phyloP scores from a whole-genome alignment of 2,329 filamentous ascomycete genomes.

The Penicillium sp. region DNA sequence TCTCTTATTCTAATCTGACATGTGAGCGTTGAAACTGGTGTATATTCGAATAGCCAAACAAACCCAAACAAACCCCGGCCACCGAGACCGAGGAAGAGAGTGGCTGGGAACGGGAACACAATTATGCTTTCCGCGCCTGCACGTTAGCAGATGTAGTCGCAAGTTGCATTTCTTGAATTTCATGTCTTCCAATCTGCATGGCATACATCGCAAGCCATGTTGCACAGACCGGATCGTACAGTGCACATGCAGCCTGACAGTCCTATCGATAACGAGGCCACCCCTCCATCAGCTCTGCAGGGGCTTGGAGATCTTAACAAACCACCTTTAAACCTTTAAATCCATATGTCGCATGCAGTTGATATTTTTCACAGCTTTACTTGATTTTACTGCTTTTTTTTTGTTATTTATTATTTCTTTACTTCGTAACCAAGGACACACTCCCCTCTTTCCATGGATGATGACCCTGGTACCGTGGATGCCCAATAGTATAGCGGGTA shows the following conservation, averaged over 20 bases:
- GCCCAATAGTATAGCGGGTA: constrained; percentile 14
- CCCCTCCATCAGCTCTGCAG: constrained; percentile 29
- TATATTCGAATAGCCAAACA: not conserved
- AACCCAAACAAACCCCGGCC: not conserved
- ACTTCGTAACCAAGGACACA: constrained; percentile 32
- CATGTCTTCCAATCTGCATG: constrained; percentile 1
- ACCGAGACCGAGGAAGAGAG: not conserved
- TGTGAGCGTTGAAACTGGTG: constrained; percentile 7
- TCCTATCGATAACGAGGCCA: constrained; percentile 34
- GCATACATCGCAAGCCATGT: constrained; percentile 12
- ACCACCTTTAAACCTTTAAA: not conserved
- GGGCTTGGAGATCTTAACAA: not conserved
- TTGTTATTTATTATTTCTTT: constrained; percentile 8
- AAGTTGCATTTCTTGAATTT: constrained; percentile 1
- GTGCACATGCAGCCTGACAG: constrained; percentile 10
- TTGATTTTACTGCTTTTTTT: not conserved
- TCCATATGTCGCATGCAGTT: not conserved
- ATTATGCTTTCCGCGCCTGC: not conserved
- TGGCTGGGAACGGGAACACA: constrained; percentile 16
- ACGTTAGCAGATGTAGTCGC: not conserved
- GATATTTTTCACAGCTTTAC: not conserved
- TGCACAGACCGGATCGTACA: constrained; percentile 17
- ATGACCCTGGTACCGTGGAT: constrained; percentile 7
- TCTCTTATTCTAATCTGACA: not conserved
- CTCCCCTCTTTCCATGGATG: constrained; percentile 11